Base-by-base conservation (phyloP, 2,329 filamentous ascomycete genomes). In the Aspergillus neoniger region DNA sequence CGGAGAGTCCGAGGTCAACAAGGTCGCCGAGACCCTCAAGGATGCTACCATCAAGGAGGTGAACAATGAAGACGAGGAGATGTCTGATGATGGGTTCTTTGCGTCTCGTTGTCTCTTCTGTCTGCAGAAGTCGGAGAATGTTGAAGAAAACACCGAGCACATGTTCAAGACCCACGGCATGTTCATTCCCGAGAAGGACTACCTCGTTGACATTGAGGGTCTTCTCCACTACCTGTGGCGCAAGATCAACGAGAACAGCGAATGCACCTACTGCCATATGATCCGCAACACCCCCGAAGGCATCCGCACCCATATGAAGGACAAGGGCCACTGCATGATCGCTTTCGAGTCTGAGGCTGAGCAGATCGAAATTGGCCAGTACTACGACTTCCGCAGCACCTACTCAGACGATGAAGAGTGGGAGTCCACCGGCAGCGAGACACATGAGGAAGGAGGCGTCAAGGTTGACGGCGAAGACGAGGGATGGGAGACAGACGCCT, bases 281-380 rank as follows among this genome's bases (percentile, higher is more conserved):
- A 77, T 89, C 47, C 91, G 95, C 73, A 86, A 88, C 64, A 93
- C 88, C 12, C 83, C 90, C 0, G 87, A 88, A 59, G 94, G 91
- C 17, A 87, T 93, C 25, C 93, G 97, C 73, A 97, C 93, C 0
- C 95, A 99, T 75, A 99, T 99, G 95, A 88, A 92, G 48, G 95
- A 99, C 75, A 94, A 92, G 74, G 90, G 92, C 0, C 95, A 99
- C 78, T 98, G 94, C 84, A 96, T 93, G 85, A 96, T 99, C 68
- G 93, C 92, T 0, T 99, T 94, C 75, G 88, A 89, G 55, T 89
- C 88, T 0, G 91, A 97, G 73, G 89, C 90, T 38, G 92, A 98
- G 72, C 92, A 97, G 79, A 85, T 98, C 30, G 92, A 96, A 58
- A 91, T 99, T 71, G 95, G 95, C 59, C 91, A 98, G 66, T 97